These are phyloP conservation scores for Gnomoniopsis smithogilvyi DNA, from an alignment of 2,329 filamentous ascomycete genomes.

Conservation along the genomic window DNA sequence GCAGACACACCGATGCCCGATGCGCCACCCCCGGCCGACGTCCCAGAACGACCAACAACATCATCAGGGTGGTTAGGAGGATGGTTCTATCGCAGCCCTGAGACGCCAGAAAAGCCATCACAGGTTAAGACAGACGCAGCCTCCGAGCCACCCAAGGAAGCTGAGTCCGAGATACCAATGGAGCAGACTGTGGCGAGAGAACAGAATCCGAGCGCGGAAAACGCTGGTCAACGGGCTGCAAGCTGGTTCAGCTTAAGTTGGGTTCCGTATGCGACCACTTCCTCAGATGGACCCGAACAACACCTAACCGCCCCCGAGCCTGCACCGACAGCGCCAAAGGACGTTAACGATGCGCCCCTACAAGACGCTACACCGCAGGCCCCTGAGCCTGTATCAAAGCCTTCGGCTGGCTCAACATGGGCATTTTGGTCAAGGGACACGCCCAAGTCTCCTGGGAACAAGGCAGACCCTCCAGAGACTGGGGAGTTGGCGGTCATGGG, in stretches of 20 bases:
- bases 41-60: constrained; percentile 22
- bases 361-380: constrained; percentile 36
- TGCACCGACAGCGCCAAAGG: constrained; percentile 22
- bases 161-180: constrained; percentile 1
- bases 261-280: constrained; percentile 9
- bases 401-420: constrained; percentile 65
- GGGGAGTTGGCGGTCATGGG: constrained; percentile 57
- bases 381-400: constrained; percentile 31
- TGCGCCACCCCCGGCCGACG: constrained; percentile 5
- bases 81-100: constrained; percentile 39
- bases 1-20: neutral
- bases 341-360: constrained; percentile 40
- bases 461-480: constrained; percentile 30
- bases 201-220: constrained; percentile 17
- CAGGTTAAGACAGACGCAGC: constrained; percentile 20
- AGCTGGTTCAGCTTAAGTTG: constrained; percentile 31
- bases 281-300: constrained; percentile 4
- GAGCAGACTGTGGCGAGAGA: neutral
- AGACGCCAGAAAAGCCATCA: neutral
- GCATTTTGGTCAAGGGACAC: constrained; percentile 73
- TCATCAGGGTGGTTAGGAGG: constrained; percentile 51
- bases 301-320: constrained; percentile 16
- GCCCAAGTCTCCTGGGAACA: constrained; percentile 30
- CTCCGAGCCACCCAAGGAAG: constrained; percentile 9
- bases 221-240: constrained; percentile 4